Evolutionary conservation across 2,329 filamentous ascomycete genomes (phyloP).

Genomic region (Bipolaris sorokiniana): DNA sequence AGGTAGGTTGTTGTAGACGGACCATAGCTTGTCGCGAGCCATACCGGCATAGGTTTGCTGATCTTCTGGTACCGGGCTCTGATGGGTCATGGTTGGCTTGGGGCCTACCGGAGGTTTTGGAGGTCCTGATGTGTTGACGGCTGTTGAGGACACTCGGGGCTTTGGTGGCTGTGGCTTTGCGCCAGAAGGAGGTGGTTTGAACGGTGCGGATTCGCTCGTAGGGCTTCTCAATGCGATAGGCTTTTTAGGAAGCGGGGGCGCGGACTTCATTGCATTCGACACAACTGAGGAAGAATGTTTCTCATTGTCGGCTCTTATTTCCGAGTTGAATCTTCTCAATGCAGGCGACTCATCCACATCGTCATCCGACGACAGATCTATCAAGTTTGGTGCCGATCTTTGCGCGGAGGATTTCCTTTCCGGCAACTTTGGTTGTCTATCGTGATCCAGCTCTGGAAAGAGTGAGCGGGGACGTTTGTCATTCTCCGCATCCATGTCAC

Average conservation of each 20-base stretch:
- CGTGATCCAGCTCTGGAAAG: conserved; percentile 44
- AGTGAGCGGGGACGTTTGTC: conserved; percentile 42
- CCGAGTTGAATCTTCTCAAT: conserved; percentile 35
- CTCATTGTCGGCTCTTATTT: conserved; percentile 27
- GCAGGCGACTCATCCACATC: conserved; percentile 28
- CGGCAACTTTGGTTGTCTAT: conserved; percentile 49
- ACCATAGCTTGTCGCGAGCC: conserved; percentile 49
- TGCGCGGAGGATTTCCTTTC: conserved; percentile 36
- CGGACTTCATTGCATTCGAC: conserved; percentile 34
- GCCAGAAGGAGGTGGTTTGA: conserved; percentile 25
- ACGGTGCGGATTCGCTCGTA: conserved; percentile 37
- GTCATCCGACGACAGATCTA: conserved; percentile 57
- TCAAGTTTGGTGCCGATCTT: conserved; percentile 49
- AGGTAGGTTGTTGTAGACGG: conserved; percentile 50
- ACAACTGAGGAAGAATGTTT: conserved; percentile 22
- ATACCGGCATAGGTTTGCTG: conserved; percentile 46
- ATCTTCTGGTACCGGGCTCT: conserved; percentile 22
- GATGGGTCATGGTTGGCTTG: conserved; percentile 33
- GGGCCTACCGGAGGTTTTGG: conserved; percentile 38
- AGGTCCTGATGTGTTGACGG: conserved; percentile 38
- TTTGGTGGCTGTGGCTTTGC: conserved; percentile 45
- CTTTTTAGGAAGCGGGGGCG: conserved; percentile 43
- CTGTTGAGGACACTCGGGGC: conserved; percentile 37
- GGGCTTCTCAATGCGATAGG: conserved; percentile 49
- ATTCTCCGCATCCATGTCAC: conserved; percentile 53